Percentiles rank a stretch among this genome's conserved stretches.
Conservation (phyloP, 179 eudicot genomes). For the Camellia oleifera region DNA sequence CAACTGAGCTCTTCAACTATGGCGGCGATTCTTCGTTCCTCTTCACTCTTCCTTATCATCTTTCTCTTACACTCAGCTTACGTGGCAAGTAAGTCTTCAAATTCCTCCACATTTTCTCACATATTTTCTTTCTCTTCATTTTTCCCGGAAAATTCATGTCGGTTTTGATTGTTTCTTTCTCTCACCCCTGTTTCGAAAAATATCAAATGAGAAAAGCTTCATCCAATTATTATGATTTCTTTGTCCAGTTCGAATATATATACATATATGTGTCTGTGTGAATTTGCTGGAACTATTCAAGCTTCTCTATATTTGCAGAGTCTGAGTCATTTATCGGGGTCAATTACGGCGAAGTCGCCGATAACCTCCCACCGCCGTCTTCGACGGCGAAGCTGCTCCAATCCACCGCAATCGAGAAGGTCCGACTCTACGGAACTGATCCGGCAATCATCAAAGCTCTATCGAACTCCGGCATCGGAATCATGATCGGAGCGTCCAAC, state of each 20-base stretch:
- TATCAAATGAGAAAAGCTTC: too few relatives aligned
- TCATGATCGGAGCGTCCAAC: conserved; percentile 67
- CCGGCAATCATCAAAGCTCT: conserved; percentile 65
- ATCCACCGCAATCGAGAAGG: conserved; percentile 59
- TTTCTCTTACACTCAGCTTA: conserved; percentile 7
- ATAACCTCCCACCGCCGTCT: conserved; percentile 77
- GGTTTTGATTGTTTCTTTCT: neutral
- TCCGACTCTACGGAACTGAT: conserved; percentile 73
- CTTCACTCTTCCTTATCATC: conserved; percentile 7
- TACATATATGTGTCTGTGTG: neutral
- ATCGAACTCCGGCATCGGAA: conserved; percentile 64
- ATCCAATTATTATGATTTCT: too few relatives aligned
- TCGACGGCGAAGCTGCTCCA: conserved; percentile 63
- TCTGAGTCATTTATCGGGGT: conserved; percentile 73
- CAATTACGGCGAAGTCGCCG: conserved; percentile 80
- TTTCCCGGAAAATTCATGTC: neutral
- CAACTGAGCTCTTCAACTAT: neutral
- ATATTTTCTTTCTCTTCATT: neutral
- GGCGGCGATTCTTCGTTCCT: conserved; percentile 11
- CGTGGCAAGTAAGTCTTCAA: neutral
- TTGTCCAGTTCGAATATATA: too few relatives aligned
- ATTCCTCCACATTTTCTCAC: neutral
- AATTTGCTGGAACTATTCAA: too few relatives aligned
- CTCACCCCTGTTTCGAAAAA: too few relatives aligned
- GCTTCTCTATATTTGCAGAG: conserved; percentile 27